These are phyloP conservation scores for Komagataella pastoris DNA, from an alignment of 805 yeast species.

Conservation along the genomic window DNA sequence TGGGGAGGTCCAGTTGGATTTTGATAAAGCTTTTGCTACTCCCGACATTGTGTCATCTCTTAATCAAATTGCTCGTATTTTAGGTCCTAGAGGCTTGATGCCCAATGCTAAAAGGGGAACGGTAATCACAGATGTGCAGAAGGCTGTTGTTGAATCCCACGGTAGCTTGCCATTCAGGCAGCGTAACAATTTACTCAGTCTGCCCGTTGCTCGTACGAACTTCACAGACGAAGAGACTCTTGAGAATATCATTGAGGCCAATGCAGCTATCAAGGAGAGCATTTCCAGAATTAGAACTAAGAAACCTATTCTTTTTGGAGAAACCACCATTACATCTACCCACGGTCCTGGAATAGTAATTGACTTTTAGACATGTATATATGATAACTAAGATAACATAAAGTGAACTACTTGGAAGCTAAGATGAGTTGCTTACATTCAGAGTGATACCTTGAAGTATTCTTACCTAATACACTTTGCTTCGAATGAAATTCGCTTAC, in stretches of 20 bases:
- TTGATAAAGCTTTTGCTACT: slow-evolving; percentile 74
- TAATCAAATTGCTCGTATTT: slow-evolving; percentile 54
- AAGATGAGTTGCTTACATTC: slow-evolving; percentile 1
- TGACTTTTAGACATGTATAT: slow-evolving; percentile 19
- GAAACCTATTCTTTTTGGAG: slow-evolving; percentile 59
- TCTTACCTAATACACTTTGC: background rate
- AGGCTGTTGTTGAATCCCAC: slow-evolving; percentile 36
- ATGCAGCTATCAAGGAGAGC: slow-evolving; percentile 43
- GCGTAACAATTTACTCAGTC: slow-evolving; percentile 39
- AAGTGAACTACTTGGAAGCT: background rate
- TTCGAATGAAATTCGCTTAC: background rate
- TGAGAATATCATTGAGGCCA: slow-evolving; percentile 55
- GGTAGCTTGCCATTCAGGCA: slow-evolving; percentile 77
- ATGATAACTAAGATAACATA: background rate
- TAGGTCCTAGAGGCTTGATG: slow-evolving; percentile 86
- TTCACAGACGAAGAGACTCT: slow-evolving; percentile 69
- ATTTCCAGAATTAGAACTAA: slow-evolving; percentile 45
- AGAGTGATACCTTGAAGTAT: background rate
- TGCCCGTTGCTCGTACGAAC: slow-evolving; percentile 67
- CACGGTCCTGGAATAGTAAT: slow-evolving; percentile 74
- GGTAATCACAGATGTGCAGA: slow-evolving; percentile 51
- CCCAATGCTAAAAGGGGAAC: slow-evolving; percentile 83
- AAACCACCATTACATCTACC: slow-evolving; percentile 53
- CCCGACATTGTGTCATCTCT: slow-evolving; percentile 63
- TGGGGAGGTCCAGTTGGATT: slow-evolving; percentile 35